Percentiles rank a stretch among this genome's conserved stretches.
Evolutionary conservation across 176 grass and related monocot genomes (phyloP).

Genomic region (Ensete ventricosum): DNA sequence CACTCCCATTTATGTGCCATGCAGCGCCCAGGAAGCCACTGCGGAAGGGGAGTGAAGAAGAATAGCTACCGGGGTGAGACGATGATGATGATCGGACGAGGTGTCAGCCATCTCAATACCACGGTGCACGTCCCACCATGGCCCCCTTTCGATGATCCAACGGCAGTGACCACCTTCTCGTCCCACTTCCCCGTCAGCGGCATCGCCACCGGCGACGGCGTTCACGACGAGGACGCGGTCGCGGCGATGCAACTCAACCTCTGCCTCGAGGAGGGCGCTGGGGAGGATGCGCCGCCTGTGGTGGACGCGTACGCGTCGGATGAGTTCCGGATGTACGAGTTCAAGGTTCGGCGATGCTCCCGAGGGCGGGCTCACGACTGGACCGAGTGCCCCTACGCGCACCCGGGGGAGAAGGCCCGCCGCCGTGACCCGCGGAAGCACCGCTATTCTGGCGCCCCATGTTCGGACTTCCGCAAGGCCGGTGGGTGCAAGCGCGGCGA

Average conservation of each 20-base stretch:
- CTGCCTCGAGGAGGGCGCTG: not conserved
- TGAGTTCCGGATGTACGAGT: constrained; percentile 98
- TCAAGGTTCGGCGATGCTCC: constrained; percentile 74
- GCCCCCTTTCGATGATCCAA: not conserved
- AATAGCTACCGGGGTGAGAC: not conserved
- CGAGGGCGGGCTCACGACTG: constrained; percentile 79
- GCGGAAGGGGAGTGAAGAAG: not conserved
- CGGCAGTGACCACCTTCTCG: not conserved
- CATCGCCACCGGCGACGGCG: not conserved
- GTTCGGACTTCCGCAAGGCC: constrained; percentile 89
- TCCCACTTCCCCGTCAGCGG: constrained; percentile 1
- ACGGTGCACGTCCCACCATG: not conserved
- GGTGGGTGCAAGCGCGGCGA: constrained; percentile 12
- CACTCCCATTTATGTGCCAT: not conserved
- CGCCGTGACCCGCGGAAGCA: constrained; percentile 75
- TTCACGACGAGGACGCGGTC: not conserved
- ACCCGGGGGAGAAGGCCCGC: constrained; percentile 89
- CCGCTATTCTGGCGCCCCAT: constrained; percentile 77
- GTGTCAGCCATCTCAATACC: not conserved
- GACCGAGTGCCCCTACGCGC: constrained; percentile 98
- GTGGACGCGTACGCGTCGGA: constrained; percentile 55
- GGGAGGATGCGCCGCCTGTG: not conserved
- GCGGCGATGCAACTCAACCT: not conserved
- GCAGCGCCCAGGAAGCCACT: no score
- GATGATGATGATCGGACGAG: not conserved